phyloP scores from a whole-genome alignment of 1,284 basidiomycete genomes.

The Cerioporus squamosus region DNA sequence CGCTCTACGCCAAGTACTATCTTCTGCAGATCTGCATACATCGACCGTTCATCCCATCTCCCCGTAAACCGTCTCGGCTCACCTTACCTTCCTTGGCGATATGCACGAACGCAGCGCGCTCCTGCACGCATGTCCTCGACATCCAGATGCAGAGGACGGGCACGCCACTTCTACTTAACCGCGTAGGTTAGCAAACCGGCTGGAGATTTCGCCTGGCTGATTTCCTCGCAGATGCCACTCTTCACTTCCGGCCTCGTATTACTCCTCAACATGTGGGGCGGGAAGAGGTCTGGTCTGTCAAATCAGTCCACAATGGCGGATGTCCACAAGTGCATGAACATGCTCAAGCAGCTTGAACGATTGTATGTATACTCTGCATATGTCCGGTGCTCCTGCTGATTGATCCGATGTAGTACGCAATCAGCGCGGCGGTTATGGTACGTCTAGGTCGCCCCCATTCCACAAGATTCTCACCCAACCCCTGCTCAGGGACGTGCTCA shows the following conservation, averaged over 20 bases:
- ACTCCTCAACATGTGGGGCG: constrained; percentile 75
- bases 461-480: background rate
- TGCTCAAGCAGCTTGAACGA: constrained; percentile 55
- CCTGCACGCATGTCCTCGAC: constrained; percentile 11
- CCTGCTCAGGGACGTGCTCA: constrained; percentile 7
- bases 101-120: constrained; percentile 13
- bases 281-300: constrained; percentile 56
- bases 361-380: constrained; percentile 34
- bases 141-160: constrained; percentile 35
- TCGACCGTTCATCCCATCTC: constrained; percentile 63
- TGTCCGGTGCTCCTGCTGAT: too few species aligned
- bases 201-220: too few species aligned
- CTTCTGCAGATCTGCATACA: constrained; percentile 61
- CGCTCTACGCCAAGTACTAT: constrained; percentile 59
- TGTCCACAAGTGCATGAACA: constrained; percentile 64
- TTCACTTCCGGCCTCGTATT: constrained; percentile 73
- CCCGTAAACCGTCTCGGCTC: background rate
- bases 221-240: constrained; percentile 40
- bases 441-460: background rate
- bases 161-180: constrained; percentile 13
- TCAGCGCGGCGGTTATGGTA: constrained; percentile 5
- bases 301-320: constrained; percentile 63
- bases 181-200: background rate
- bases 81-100: constrained; percentile 11
- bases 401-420: background rate